These are phyloP conservation scores for Tillandsia leiboldiana DNA, from an alignment of 176 grass and related monocot species.

Conservation along the genomic window DNA sequence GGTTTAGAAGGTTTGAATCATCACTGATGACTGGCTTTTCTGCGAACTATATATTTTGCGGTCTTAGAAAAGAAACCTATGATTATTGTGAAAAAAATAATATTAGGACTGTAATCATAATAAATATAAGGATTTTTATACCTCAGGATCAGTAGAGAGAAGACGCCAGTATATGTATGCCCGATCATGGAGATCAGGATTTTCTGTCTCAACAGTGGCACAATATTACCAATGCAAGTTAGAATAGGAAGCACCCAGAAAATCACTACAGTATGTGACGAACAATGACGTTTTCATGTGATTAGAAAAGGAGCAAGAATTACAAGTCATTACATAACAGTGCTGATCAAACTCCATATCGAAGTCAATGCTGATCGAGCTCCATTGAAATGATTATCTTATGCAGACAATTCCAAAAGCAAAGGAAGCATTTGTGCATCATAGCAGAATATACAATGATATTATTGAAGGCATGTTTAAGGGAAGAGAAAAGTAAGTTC, in stretches of 20 bases:
- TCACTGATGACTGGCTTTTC: conserved; percentile 97
- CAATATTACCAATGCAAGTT: conserved; percentile 20
- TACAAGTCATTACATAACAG: too few species aligned
- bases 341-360: too few species aligned
- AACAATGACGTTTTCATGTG: too few species aligned
- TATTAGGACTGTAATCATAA: not conserved
- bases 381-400: too few species aligned
- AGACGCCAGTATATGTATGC: conserved; percentile 99
- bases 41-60: conserved; percentile 96
- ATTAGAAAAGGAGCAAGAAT: too few species aligned
- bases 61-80: conserved; percentile 36
- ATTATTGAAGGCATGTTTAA: too few species aligned
- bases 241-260: not conserved
- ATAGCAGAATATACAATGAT: too few species aligned
- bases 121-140: conserved; percentile 21
- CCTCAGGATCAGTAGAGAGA: conserved; percentile 99
- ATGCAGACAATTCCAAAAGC: too few species aligned
- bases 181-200: conserved; percentile 87
- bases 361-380: too few species aligned
- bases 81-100: not conserved
- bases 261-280: not conserved
- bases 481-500: too few species aligned
- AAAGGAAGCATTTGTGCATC: too few species aligned
- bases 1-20: conserved; percentile 78
- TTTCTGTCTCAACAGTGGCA: conserved; percentile 97